Base-by-base conservation (phyloP, 2,329 filamentous ascomycete species). In the Sporothrix schenckii region DNA sequence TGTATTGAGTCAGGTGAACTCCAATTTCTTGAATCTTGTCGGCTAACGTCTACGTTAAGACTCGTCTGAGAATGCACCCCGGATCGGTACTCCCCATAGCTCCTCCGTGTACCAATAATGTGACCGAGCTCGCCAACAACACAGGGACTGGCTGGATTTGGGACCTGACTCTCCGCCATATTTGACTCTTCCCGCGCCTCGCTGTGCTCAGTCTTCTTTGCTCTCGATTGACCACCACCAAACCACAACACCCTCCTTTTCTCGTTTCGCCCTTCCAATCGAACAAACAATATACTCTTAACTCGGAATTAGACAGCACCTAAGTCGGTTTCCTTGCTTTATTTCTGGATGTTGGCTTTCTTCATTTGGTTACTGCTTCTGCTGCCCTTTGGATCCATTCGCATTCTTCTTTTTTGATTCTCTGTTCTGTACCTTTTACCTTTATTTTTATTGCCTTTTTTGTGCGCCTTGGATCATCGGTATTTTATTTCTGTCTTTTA, bases 41-140 rank as follows among this genome's bases (percentile, higher is more conserved):
- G 34, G 34, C 34, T 34, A 34, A 34, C 34, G 5, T 34, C 6
- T 34, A 9, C 7, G 5, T 34, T 27, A n/a, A 58, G 63, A 67
- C 24, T 67, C 65, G 1, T 67, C 65, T 4, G 65, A 67, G 13
- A 56, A 54, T 19, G 34, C 65, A 10, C 47, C 44, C 5, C 63
- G 47, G 21, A 47, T 47, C 4, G 58, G 39, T 47, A 39, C 58
- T 4, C 21, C 16, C 5, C 63, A 66, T 19, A 39, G 34, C 34
- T 67, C 50, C 30, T 66, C 65, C 19, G 30, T 67, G 49, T 67
- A 67, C 19, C 50, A 67, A 66, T 66, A 39, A 16, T 44, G 41
- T 13, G 10, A 44, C 10, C 41, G 10, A 52, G 11, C n/a, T 11
- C 6, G 54, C 16, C 2, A 34, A 54, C 52, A 6, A 49, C 41